These are phyloP conservation scores for Vitis amurensis DNA, from an alignment of 164 flowering plant genomes.

Conservation along the genomic window DNA sequence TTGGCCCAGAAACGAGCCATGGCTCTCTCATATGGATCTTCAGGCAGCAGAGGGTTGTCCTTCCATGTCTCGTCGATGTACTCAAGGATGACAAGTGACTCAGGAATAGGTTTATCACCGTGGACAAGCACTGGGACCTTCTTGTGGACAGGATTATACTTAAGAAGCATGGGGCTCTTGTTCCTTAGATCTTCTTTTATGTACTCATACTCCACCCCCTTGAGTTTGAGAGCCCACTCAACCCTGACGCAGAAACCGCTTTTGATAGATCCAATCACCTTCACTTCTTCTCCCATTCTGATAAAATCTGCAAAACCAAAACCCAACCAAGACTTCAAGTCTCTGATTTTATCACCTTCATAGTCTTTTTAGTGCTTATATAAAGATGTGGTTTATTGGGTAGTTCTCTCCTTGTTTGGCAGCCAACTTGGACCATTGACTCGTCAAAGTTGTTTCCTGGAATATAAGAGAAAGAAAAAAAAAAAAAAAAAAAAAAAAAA, in stretches of 20 bases:
- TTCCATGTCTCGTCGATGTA: slow-evolving; percentile 31
- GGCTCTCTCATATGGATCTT: slow-evolving; percentile 24
- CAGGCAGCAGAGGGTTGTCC: slow-evolving; percentile 16
- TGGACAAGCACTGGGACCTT: slow-evolving; percentile 21
- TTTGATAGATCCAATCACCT: background rate
- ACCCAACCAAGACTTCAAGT: too few relatives aligned
- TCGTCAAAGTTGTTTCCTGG: too few relatives aligned
- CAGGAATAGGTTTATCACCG: slow-evolving; percentile 5
- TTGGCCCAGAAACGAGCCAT: slow-evolving; percentile 29
- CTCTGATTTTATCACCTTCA: too few relatives aligned
- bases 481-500: too few relatives aligned
- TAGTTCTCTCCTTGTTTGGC: too few relatives aligned
- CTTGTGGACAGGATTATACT: slow-evolving; percentile 22
- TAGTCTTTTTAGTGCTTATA: too few relatives aligned
- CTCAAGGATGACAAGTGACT: slow-evolving; percentile 26
- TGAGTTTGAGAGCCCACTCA: slow-evolving; percentile 25
- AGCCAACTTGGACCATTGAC: too few relatives aligned
- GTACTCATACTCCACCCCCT: slow-evolving; percentile 16
- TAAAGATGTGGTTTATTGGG: too few relatives aligned
- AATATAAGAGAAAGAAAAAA: too few relatives aligned
- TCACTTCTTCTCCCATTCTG: slow-evolving; percentile 8
- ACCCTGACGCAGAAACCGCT: slow-evolving; percentile 18
- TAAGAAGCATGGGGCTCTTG: slow-evolving; percentile 19
- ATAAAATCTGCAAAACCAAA: background rate
- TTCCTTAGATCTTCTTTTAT: slow-evolving; percentile 13